Evolutionary conservation across 2,329 filamentous ascomycete species (phyloP).

Genomic region (Paraphaeosphaeria minitans): DNA sequence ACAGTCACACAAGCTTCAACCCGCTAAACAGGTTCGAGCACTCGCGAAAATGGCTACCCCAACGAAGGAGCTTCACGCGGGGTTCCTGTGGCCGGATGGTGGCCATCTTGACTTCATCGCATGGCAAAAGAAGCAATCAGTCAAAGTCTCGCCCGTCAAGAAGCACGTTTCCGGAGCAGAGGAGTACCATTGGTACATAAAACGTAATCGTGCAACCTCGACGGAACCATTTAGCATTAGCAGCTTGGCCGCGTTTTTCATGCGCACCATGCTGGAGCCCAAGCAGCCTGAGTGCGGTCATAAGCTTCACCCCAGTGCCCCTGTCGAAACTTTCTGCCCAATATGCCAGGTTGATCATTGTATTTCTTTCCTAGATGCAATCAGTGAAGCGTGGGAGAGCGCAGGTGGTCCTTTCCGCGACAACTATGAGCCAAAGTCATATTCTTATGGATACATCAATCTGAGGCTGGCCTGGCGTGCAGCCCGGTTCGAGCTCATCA

Average conservation of each 20-base stretch:
- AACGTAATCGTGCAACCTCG: not conserved
- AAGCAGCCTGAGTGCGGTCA: not conserved
- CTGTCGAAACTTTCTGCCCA: not conserved
- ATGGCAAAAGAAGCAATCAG: not conserved
- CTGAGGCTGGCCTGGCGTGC: not conserved
- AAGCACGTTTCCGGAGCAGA: not conserved
- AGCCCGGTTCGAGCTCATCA: not conserved
- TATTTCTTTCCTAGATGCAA: not conserved
- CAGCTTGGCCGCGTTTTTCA: not conserved
- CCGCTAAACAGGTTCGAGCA: not conserved
- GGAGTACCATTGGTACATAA: not conserved
- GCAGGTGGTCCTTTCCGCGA: not conserved
- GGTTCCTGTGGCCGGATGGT: not conserved
- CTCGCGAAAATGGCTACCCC: not conserved
- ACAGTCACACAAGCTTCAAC: not conserved
- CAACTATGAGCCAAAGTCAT: not conserved
- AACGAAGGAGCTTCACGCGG: not conserved
- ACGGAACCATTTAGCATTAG: not conserved
- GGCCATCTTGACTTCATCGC: not conserved
- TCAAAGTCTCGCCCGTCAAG: not conserved
- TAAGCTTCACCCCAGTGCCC: not conserved
- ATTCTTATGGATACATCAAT: not conserved
- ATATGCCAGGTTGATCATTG: not conserved
- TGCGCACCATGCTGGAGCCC: not conserved
- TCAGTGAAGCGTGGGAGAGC: not conserved